Conservation (phyloP, 2,329 filamentous ascomycete species). For the Fusarium veterinarium region DNA sequence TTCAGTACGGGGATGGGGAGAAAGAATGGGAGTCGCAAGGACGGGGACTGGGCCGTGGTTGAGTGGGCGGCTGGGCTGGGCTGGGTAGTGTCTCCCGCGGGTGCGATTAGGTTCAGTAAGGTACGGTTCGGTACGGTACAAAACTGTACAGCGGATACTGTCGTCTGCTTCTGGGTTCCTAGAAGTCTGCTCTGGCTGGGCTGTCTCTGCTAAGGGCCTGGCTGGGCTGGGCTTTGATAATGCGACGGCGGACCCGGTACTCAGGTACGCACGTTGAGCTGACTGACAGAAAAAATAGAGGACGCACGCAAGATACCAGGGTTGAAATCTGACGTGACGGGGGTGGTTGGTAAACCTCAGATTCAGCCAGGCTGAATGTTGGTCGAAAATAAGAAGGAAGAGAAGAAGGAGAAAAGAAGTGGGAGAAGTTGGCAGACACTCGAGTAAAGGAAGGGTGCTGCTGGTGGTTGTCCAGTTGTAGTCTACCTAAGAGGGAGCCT, state of each 20-base stretch:
- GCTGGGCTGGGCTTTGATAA: constrained; percentile 15
- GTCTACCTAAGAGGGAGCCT: constrained; percentile 26
- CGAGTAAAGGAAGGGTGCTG: constrained; percentile 22
- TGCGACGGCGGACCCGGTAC: constrained; percentile 36
- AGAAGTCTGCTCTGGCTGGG: background rate
- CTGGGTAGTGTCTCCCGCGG: constrained; percentile 37
- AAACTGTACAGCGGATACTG: background rate
- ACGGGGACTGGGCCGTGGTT: constrained; percentile 17
- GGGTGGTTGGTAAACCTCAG: constrained; percentile 14
- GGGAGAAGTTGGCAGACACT: constrained; percentile 28
- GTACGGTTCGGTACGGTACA: background rate
- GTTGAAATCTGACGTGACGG: constrained; percentile 33
- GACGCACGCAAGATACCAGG: constrained; percentile 31
- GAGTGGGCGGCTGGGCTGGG: constrained; percentile 35
- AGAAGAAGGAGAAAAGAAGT: constrained; percentile 28
- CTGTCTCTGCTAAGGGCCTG: constrained; percentile 12
- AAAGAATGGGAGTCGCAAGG: constrained; percentile 32
- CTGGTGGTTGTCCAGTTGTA: constrained; percentile 24
- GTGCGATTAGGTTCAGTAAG: constrained; percentile 37
- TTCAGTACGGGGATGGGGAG: constrained; percentile 33
- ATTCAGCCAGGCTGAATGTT: constrained; percentile 18
- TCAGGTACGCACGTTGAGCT: constrained; percentile 25
- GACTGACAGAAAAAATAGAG: constrained; percentile 14
- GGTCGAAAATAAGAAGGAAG: background rate
- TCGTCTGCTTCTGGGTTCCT: constrained; percentile 8